These are phyloP conservation scores for Aspergillus terreus DNA, from an alignment of 2,329 filamentous ascomycete species.

Conservation along the genomic window DNA sequence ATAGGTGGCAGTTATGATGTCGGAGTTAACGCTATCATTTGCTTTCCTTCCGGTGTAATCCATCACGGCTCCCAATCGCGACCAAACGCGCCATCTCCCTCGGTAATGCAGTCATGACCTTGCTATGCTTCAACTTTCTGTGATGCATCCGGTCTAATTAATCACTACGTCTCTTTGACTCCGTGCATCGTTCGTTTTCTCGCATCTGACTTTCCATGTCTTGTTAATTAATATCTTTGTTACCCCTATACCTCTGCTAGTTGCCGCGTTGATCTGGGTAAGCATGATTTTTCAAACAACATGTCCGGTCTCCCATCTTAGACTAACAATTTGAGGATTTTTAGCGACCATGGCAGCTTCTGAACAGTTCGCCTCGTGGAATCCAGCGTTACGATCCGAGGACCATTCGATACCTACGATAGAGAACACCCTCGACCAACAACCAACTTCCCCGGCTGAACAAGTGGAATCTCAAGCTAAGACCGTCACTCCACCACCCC, in stretches of 20 bases:
- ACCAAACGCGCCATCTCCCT: not conserved
- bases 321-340: constrained; percentile 9
- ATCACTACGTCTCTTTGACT: not conserved
- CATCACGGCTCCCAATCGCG: constrained; percentile 2
- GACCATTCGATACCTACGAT: constrained; percentile 15
- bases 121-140: not conserved
- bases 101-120: constrained; percentile 4
- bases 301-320: constrained; percentile 18
- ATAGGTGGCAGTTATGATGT: constrained; percentile 17
- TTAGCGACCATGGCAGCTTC: constrained; percentile 22
- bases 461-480: not conserved
- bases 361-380: constrained; percentile 44
- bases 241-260: constrained; percentile 4
- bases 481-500: not conserved
- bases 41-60: not conserved
- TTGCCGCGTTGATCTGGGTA: constrained; percentile 15
- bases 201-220: constrained; percentile 8
- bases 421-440: constrained; percentile 8
- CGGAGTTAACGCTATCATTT: not conserved
- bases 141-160: not conserved
- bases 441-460: not conserved
- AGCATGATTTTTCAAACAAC: constrained; percentile 14
- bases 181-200: not conserved
- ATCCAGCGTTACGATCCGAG: constrained; percentile 53
- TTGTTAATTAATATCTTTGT: constrained; percentile 2